Base-by-base conservation (phyloP, 208 protist genomes). In the Acanthamoeba divionensis region DNA sequence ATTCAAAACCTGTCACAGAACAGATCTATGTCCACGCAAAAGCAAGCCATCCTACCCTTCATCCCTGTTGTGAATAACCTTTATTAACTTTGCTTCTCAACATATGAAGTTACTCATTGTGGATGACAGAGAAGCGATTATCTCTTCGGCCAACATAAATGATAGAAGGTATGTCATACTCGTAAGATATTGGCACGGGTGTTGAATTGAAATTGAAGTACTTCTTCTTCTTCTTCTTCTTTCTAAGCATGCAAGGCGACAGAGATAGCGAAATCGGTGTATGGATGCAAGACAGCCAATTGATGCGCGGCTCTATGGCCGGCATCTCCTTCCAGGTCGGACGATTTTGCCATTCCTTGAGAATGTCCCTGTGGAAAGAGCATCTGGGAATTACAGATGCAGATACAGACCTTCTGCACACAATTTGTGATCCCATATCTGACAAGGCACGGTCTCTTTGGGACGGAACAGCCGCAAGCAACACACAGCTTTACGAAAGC, bases 71-170 rank as follows among this genome's bases (percentile, higher is more conserved):
- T n/a, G n/a, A n/a, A n/a, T n/a, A n/a, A n/a, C n/a, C n/a, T n/a
- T n/a, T n/a, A n/a, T n/a, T n/a, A n/a, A n/a, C n/a, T n/a, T n/a
- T n/a, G n/a, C 13, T 75, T 45, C 21, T 45, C 6, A 8, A 5
- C 66, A 7, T 7, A 10, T 6, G 8, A 24, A 94, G 88, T 7
- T 93, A 24, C 93, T 94, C 90, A 93, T 94, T 12, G 54, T 93
- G 6, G 91, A 93, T 57, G 92, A 94, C 65, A 24, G 60, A 41
- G 41, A 88, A 7, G 69, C 54, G 0, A 93, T 94, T n/a, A 85
- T 94, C 55, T 91, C 91, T 7, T 91, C 83, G 12, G 93, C 93
- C 0, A 94, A 94, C 41, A 94, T 94, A 26, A 94, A 94, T 48
- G 93, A 94, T 57, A 29, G 93, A 36, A 87, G 79, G 79, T 88